phyloP scores from a whole-genome alignment of 2,329 filamentous ascomycete genomes.

The Colletotrichum liriopes region DNA sequence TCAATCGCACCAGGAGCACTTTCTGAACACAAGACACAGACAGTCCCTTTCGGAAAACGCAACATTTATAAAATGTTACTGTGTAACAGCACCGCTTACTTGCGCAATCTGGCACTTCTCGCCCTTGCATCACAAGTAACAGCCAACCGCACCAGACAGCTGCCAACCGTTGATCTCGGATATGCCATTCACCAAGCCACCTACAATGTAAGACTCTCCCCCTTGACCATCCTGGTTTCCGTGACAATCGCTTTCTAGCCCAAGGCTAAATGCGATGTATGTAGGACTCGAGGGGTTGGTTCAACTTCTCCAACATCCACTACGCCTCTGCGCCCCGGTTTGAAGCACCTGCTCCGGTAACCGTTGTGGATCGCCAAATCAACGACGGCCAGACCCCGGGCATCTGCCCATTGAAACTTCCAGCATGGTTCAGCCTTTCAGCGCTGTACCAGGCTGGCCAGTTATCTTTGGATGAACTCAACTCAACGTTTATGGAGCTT shows the following conservation, averaged over 20 bases:
- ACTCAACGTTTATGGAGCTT: neutral
- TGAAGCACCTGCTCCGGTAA: constrained; percentile 63
- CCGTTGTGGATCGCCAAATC: constrained; percentile 58
- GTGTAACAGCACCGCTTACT: neutral
- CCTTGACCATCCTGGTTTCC: too few species aligned
- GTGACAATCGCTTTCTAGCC: rapidly evolving
- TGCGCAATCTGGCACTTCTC: neutral
- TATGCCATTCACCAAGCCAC: constrained; percentile 3
- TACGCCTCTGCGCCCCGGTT: constrained; percentile 83
- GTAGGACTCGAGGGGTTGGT: constrained; percentile 19
- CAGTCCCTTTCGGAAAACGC: neutral
- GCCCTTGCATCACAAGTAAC: neutral
- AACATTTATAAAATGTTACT: neutral
- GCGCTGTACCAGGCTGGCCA: neutral
- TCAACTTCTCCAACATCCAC: constrained; percentile 62
- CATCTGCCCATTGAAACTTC: neutral
- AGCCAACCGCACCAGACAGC: neutral
- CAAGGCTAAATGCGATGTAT: neutral
- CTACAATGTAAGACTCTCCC: neutral
- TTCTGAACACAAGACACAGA: neutral
- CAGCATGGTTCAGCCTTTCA: neutral
- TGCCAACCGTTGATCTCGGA: neutral
- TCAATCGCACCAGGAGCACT: neutral
- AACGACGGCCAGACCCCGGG: neutral
- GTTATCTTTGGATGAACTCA: neutral